Base-by-base conservation (phyloP, 148 eudicot genomes). In the Drosera capensis region DNA sequence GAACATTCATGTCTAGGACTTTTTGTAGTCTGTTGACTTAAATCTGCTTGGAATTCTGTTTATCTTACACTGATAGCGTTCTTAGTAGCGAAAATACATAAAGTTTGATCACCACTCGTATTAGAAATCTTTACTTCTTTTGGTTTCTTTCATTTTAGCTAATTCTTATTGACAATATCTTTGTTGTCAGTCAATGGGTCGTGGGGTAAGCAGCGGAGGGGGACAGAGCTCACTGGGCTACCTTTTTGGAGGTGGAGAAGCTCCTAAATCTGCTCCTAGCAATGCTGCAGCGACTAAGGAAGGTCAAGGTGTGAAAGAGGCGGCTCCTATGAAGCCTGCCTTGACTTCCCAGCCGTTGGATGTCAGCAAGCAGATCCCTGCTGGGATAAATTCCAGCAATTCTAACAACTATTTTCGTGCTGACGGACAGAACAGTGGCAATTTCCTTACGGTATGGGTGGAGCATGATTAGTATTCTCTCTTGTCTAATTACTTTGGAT, bases 201-300 rank as follows among this genome's bases (percentile, higher is more conserved):
- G 80, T 63, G 85, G 85, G 50, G 74, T 71, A 12, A 78, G 85
- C 66, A 62, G 63, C 29, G 85, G 85, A 43, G 85, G 85, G 2
- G 85, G 85, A 16, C 74, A 73, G 64, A 78, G 80, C 56, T 78
- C 80, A 25, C 45, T 78, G 30, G 77, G 57, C 38, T 68, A 68
- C 51, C 73, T 68, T 18, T 68, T 68, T 54, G 73, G 73, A 18
- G 58, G 68, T 16, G 68, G 65, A 14, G 68, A 58, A 47, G 53
- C 54, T 43, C 40, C 64, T 4, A 56, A 28, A 43, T 44, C 72
- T 25, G 40, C 52, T 35, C 45, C 39, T 4, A 49, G 31, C 43
- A 26, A 46, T 26, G 49, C 54, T 3, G 36, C 51, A 22, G 62
- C 65, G 38, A 47, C 62, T 46, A 52, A 37, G 7, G 41, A 48